Base-by-base conservation (phyloP, 768 basidiomycete genomes). In the Mycena amicta region DNA sequence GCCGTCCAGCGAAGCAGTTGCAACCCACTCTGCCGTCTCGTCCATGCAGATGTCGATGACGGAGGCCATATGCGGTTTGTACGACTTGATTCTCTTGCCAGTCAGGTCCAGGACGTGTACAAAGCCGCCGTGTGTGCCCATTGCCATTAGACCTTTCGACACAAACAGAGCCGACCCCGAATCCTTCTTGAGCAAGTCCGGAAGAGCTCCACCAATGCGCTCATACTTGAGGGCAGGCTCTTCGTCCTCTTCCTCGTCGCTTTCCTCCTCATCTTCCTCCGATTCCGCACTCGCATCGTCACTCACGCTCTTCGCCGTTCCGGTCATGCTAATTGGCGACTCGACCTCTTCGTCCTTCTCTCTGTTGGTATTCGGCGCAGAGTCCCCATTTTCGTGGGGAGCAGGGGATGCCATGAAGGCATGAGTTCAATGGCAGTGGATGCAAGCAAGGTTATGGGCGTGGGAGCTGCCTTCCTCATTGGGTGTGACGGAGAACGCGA, bases 111-210 rank as follows among this genome's bases (percentile, higher is more conserved):
- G 78, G 20, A 97, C 81, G 69, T 97, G 92, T 3, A 98, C 85
- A 61, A 95, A 87, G n/a, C 96, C 96, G 50, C 83, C 84, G 71
- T 98, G 95, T 2, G 96, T 97, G 22, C 95, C 96, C 33, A 98
- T 73, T 25, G 89, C 92, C 74, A 97, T 76, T 41, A 83, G 78
- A 63, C 88, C 88, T 52, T 85, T 84, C 0, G 89, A 87, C 22
- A 94, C 83, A 13, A 85, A 81, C 22, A 98, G 76, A 4, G 93
- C 85, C 37, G 94, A 95, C 1, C 89, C 92, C 13, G 93, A 88
- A 68, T 97, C 96, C 71, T 92, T 95, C 76, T 86, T 87, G 54
- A 98, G 81, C 27, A 97, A 74, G 65, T 92, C 90, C 3, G 85
- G 83, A 27, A 90, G 75, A 0, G 82, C 74, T 1, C 92, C 91